These are phyloP conservation scores for Parietaria judaica DNA, from an alignment of 306 rosid species.

Conservation along the genomic window DNA sequence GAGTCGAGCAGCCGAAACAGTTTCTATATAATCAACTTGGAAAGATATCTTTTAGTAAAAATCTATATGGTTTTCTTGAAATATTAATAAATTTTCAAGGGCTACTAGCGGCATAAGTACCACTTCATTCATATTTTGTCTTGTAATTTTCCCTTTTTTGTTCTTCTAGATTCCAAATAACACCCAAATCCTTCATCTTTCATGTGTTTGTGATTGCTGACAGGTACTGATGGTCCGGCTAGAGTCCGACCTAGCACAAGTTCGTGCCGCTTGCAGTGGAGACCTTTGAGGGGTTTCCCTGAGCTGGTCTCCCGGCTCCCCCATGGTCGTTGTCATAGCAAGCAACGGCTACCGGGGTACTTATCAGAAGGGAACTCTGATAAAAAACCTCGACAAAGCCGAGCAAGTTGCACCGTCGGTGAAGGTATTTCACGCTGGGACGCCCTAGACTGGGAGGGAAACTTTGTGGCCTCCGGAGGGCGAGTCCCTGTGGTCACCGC, in stretches of 20 bases:
- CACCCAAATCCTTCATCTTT: too few species aligned
- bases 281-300: conserved; percentile 61
- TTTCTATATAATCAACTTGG: too few species aligned
- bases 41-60: too few species aligned
- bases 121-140: too few species aligned
- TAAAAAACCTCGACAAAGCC: conserved; percentile 68
- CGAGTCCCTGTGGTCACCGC: conserved; percentile 94
- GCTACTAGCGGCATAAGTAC: too few species aligned
- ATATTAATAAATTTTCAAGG: too few species aligned
- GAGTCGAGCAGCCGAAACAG: too few species aligned
- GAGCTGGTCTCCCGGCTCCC: conserved; percentile 83
- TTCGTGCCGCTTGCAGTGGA: conserved; percentile 91
- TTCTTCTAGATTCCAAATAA: too few species aligned
- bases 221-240: conserved; percentile 91
- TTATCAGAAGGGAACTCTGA: conserved; percentile 82
- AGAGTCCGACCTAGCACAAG: conserved; percentile 83
- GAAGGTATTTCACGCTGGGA: conserved; percentile 91
- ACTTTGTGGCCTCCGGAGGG: conserved; percentile 70
- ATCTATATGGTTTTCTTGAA: too few species aligned
- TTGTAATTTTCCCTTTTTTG: too few species aligned
- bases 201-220: background rate
- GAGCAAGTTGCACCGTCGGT: conserved; percentile 61
- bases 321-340: conserved; percentile 98
- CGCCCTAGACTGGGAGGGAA: conserved; percentile 65
- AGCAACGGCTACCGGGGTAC: conserved; percentile 83